A percentile compares a stretch with the other conserved stretches of the same genome.
Conservation (phyloP, 2,329 filamentous ascomycete genomes). For the Fusarium sarcochroum region DNA sequence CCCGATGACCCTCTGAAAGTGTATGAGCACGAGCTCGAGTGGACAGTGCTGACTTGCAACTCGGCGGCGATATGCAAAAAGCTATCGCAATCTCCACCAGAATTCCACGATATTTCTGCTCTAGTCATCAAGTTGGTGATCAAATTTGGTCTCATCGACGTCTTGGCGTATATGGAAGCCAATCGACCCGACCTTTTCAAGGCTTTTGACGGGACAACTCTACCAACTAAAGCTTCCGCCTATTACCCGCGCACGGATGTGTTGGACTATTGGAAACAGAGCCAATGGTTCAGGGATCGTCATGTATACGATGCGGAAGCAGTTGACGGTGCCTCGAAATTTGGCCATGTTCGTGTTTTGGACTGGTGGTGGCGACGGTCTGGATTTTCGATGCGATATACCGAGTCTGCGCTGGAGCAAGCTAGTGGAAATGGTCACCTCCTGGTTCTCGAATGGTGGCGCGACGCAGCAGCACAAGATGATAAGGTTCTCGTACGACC, state of each 20-base stretch:
- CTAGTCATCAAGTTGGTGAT: constrained; percentile 90
- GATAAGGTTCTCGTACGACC: constrained; percentile 77
- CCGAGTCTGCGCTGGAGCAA: constrained; percentile 87
- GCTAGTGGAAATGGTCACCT: constrained; percentile 88
- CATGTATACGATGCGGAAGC: constrained; percentile 85
- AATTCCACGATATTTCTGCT: constrained; percentile 79
- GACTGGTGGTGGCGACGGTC: constrained; percentile 92
- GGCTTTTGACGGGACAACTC: constrained; percentile 85
- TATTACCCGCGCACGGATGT: constrained; percentile 89
- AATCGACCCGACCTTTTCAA: constrained; percentile 82
- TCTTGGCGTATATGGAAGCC: constrained; percentile 77
- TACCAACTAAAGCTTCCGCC: constrained; percentile 89
- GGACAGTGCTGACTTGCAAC: constrained; percentile 82
- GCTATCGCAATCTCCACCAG: constrained; percentile 78
- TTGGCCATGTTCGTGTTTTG: constrained; percentile 86
- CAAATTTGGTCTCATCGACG: constrained; percentile 86
- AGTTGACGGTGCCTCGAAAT: constrained; percentile 87
- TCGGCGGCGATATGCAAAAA: constrained; percentile 80
- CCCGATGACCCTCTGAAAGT: constrained; percentile 76
- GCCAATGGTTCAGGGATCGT: constrained; percentile 84
- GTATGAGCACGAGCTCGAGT: constrained; percentile 85
- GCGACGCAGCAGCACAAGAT: constrained; percentile 74
- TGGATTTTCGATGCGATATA: constrained; percentile 85
- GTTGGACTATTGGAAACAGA: constrained; percentile 91
- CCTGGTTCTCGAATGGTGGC: constrained; percentile 95